Evolutionary conservation across 2,329 filamentous ascomycete genomes (phyloP).

Genomic region (Alternaria sp.): DNA sequence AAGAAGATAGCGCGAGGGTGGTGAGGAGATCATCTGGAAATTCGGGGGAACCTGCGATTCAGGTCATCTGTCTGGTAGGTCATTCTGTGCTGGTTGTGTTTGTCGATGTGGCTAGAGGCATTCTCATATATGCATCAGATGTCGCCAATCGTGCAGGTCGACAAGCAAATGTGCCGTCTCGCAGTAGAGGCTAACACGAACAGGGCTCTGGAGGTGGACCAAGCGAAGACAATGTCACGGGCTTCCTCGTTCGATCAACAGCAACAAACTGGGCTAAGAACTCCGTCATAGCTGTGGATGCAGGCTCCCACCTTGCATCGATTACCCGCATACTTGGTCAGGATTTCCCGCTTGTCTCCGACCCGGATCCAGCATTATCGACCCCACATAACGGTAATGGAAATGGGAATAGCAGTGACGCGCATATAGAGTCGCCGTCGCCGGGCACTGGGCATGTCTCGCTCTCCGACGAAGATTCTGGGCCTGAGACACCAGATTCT

Average conservation of each 20-base stretch:
- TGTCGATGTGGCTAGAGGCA: background rate
- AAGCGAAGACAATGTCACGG: slow-evolving; percentile 86
- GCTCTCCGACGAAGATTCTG: slow-evolving; percentile 40
- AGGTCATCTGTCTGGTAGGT: slow-evolving; percentile 58
- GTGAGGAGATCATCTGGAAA: slow-evolving; percentile 46
- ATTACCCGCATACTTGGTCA: slow-evolving; percentile 79
- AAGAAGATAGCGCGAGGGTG: slow-evolving; percentile 48
- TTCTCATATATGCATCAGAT: background rate
- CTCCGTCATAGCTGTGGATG: slow-evolving; percentile 90
- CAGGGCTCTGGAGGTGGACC: slow-evolving; percentile 91
- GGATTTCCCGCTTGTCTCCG: slow-evolving; percentile 55
- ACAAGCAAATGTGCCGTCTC: background rate
- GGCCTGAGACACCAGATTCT: slow-evolving; percentile 32
- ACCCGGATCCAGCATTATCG: slow-evolving; percentile 17
- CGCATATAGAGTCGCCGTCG: slow-evolving; percentile 30
- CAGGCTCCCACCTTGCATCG: slow-evolving; percentile 84
- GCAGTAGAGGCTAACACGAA: slow-evolving; percentile 14
- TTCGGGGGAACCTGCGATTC: slow-evolving; percentile 50
- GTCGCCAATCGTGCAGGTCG: background rate
- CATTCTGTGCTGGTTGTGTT: background rate
- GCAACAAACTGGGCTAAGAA: slow-evolving; percentile 79
- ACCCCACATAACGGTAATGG: slow-evolving; percentile 24
- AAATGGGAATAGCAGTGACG: slow-evolving; percentile 21
- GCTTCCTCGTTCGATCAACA: slow-evolving; percentile 84
- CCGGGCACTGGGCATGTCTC: slow-evolving; percentile 29